Conservation (phyloP, 2,329 filamentous ascomycete genomes). For the Aspergillus ruber region DNA sequence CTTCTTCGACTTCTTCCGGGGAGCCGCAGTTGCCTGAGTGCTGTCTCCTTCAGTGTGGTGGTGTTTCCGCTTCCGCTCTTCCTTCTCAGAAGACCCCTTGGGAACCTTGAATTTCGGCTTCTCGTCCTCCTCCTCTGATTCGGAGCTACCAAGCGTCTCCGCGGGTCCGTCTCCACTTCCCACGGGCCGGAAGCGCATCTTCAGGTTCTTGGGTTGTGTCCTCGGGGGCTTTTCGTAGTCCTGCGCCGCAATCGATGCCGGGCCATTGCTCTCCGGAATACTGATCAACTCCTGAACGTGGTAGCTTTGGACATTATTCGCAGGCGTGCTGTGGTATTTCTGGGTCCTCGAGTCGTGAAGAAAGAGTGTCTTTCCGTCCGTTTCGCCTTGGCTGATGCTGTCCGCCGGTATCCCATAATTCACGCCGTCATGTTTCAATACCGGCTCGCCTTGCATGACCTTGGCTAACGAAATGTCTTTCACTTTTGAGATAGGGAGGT, state of each 20-base stretch:
- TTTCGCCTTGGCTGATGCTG: constrained; percentile 21
- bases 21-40: constrained; percentile 15
- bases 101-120: constrained; percentile 27
- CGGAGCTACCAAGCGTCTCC: constrained; percentile 32
- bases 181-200: constrained; percentile 41
- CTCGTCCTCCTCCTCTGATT: constrained; percentile 31
- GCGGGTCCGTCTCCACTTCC: constrained; percentile 28
- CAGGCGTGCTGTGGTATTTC: constrained; percentile 23
- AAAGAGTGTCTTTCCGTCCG: constrained; percentile 26
- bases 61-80: constrained; percentile 35
- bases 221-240: constrained; percentile 29
- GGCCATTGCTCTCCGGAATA: constrained; percentile 22
- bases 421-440: constrained; percentile 37
- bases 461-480: constrained; percentile 39
- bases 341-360: constrained; percentile 31
- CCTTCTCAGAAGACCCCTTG: constrained; percentile 11
- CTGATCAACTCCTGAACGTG: constrained; percentile 32
- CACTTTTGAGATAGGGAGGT: constrained; percentile 38
- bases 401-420: constrained; percentile 36
- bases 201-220: constrained; percentile 38
- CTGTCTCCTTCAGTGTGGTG: constrained; percentile 24
- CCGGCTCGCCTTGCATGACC: constrained; percentile 34
- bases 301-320: constrained; percentile 25
- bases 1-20: constrained; percentile 38
- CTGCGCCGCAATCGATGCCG: constrained; percentile 18